phyloP scores from a whole-genome alignment of 257 asterid species.

The Przewalskia tangutica region DNA sequence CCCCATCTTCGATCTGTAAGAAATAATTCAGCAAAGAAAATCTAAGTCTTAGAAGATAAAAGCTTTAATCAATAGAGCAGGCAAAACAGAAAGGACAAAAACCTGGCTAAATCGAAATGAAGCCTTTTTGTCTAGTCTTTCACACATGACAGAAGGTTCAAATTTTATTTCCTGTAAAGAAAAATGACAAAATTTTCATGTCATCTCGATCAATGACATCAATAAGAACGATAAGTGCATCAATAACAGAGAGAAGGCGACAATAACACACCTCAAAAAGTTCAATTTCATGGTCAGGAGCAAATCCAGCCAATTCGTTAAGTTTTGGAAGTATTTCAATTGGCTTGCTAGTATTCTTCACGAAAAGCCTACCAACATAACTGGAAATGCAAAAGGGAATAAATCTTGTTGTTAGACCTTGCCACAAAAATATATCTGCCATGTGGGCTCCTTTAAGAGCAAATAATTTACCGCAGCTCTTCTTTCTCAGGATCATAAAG shows the following conservation, averaged over 20 bases:
- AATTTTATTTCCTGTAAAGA: conserved; percentile 70
- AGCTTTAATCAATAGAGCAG: not conserved
- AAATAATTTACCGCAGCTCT: conserved; percentile 60
- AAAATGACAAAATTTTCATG: not conserved
- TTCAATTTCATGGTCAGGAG: conserved; percentile 83
- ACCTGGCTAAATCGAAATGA: conserved; percentile 87
- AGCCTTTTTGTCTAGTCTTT: conserved; percentile 63
- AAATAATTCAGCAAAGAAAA: not conserved
- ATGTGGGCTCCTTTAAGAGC: not conserved
- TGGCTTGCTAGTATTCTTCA: conserved; percentile 68
- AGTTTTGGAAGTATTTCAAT: conserved; percentile 53
- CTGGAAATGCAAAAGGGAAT: conserved; percentile 30
- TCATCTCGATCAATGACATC: not conserved
- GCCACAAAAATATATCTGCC: not conserved
- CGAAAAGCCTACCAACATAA: conserved; percentile 75
- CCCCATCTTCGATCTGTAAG: conserved; percentile 91
- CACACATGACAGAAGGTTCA: conserved; percentile 97
- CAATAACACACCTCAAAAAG: conserved; percentile 68
- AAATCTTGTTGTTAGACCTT: not conserved
- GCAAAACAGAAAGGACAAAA: conserved; percentile 13
- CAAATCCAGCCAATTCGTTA: conserved; percentile 86
- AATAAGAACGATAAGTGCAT: not conserved
- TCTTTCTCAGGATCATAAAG: conserved; percentile 86
- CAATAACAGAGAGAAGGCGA: not conserved
- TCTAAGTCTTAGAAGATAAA: not conserved